Percentiles rank a stretch among this genome's conserved stretches.
Conservation (phyloP, 768 basidiomycete genomes). For the Lentinula guzmanii region DNA sequence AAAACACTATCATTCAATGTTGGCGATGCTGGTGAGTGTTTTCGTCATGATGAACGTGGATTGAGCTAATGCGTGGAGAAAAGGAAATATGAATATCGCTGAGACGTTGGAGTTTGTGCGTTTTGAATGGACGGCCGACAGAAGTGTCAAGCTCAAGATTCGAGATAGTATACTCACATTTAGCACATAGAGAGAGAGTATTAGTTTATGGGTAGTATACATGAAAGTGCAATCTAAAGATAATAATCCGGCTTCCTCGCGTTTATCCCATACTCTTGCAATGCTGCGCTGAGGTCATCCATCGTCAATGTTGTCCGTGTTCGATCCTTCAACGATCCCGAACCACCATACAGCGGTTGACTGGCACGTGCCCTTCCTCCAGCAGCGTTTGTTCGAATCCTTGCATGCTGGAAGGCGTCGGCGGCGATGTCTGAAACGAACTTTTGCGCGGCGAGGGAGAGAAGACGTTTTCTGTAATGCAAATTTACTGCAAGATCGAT, state of each 20-base stretch:
- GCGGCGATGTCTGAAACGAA: constrained; percentile 96
- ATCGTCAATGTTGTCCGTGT: constrained; percentile 93
- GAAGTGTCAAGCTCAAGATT: constrained; percentile 80
- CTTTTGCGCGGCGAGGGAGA: constrained; percentile 95
- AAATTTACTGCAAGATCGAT: neutral
- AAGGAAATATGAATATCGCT: constrained; percentile 38
- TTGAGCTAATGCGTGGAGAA: neutral
- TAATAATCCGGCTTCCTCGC: constrained; percentile 94
- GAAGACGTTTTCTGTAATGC: constrained; percentile 72
- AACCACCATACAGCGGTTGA: constrained; percentile 43
- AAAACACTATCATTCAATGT: constrained; percentile 85
- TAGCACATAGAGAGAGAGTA: constrained; percentile 46
- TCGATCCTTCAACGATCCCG: constrained; percentile 73
- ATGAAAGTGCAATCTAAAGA: constrained; percentile 36
- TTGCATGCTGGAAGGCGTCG: constrained; percentile 96
- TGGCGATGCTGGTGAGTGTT: constrained; percentile 66
- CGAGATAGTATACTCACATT: constrained; percentile 82
- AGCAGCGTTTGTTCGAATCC: constrained; percentile 85
- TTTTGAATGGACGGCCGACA: constrained; percentile 82
- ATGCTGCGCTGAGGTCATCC: constrained; percentile 92
- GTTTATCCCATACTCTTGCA: constrained; percentile 95
- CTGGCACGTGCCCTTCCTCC: constrained; percentile 65
- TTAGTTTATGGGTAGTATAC: neutral
- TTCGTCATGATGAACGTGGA: neutral
- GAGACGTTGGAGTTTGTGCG: constrained; percentile 66